These are phyloP conservation scores for Aureobasidium sp. DNA, from an alignment of 2,329 filamentous ascomycete species.

Conservation along the genomic window DNA sequence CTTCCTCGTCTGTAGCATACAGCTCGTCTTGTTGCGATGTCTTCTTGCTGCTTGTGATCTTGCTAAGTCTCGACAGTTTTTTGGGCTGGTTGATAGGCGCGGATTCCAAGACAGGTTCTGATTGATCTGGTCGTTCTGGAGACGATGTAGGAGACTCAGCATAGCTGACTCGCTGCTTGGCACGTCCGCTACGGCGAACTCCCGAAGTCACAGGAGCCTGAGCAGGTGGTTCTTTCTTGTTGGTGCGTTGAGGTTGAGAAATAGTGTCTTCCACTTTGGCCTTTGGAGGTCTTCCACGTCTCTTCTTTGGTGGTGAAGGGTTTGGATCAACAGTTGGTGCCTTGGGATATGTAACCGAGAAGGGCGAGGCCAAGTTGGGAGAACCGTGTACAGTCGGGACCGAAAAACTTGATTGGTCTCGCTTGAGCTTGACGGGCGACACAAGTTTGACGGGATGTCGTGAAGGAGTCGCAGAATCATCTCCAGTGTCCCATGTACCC, in stretches of 20 bases:
- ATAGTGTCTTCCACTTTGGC: not conserved
- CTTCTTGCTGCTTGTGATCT: slow-evolving; percentile 2
- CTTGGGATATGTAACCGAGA: not conserved
- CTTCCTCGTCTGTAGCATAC: slow-evolving; percentile 14
- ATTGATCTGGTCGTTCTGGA: not conserved
- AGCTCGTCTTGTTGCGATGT: slow-evolving; percentile 7
- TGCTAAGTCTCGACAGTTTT: not conserved
- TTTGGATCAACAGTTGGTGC: not conserved
- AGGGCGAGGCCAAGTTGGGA: not conserved
- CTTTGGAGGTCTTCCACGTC: not conserved
- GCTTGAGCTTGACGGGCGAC: not conserved
- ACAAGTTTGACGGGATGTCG: not conserved
- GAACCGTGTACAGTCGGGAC: not conserved
- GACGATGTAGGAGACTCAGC: not conserved
- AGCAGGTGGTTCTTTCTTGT: not conserved
- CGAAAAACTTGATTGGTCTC: not conserved
- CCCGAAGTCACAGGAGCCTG: not conserved
- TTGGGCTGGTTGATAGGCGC: not conserved
- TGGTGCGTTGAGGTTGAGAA: not conserved
- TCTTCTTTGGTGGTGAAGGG: slow-evolving; percentile 1
- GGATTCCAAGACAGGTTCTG: not conserved
- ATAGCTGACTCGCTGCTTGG: slow-evolving; percentile 5
- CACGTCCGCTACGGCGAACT: slow-evolving; percentile 6
- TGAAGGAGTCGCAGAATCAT: not conserved
- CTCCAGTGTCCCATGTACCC: no score